These are phyloP conservation scores for Ambrosiella beaveri DNA, from an alignment of 2,329 filamentous ascomycete species.

Conservation along the genomic window DNA sequence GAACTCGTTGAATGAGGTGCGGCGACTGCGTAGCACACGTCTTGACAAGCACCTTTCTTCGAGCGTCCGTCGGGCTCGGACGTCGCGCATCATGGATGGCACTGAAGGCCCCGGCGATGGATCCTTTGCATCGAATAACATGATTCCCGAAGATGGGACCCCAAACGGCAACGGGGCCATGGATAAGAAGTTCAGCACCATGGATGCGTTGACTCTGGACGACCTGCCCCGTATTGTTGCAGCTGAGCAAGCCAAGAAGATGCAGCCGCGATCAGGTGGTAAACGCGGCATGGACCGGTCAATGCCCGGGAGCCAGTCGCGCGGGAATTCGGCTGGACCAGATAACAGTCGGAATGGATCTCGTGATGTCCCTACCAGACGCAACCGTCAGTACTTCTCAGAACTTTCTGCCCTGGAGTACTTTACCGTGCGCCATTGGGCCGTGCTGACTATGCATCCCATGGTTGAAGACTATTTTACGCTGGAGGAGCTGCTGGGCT, in stretches of 20 bases:
- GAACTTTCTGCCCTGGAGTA: constrained; percentile 91
- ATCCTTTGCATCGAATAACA: constrained; percentile 24
- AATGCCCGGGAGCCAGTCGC: neutral
- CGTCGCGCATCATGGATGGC: constrained; percentile 82
- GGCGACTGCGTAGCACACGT: constrained; percentile 75
- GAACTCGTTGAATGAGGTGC: constrained; percentile 89
- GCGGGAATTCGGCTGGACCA: neutral
- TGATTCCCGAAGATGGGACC: constrained; percentile 67
- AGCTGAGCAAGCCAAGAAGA: constrained; percentile 84
- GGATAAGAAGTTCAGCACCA: constrained; percentile 73
- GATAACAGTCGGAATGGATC: constrained; percentile 27
- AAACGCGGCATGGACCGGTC: constrained; percentile 18
- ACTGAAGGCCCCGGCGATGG: constrained; percentile 54
- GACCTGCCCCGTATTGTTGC: constrained; percentile 94
- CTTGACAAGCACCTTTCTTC: constrained; percentile 90
- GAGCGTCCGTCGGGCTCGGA: constrained; percentile 76
- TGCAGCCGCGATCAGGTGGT: constrained; percentile 50
- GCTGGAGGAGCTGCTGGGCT: constrained; percentile 77
- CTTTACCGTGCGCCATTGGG: constrained; percentile 90
- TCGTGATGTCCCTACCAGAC: constrained; percentile 36
- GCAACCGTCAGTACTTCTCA: constrained; percentile 74
- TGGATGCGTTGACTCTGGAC: constrained; percentile 83
- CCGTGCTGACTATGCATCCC: constrained; percentile 87
- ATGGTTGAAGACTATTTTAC: constrained; percentile 78
- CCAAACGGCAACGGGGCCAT: constrained; percentile 50